phyloP scores from a whole-genome alignment of 1,284 basidiomycete species.

The Pseudozyma hubeiensis region DNA sequence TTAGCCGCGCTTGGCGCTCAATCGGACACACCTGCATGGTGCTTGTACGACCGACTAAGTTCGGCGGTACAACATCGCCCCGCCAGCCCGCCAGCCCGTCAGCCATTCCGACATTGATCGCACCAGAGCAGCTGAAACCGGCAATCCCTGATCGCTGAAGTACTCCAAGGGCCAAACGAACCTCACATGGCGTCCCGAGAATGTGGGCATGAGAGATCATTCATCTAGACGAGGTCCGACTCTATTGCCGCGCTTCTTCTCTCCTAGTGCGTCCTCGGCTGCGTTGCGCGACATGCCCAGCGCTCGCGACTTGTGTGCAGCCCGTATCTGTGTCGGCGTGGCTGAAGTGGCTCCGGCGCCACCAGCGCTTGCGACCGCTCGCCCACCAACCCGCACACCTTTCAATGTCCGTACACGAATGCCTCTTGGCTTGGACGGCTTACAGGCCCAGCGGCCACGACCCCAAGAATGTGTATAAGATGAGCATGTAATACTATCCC shows the following conservation, averaged over 20 bases:
- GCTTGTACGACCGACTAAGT: too few relatives aligned
- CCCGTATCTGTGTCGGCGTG: background rate
- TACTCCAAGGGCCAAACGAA: background rate
- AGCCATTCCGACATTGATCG: too few relatives aligned
- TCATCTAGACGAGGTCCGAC: background rate
- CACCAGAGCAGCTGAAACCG: too few relatives aligned
- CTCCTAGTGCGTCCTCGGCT: too few relatives aligned
- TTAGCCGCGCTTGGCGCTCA: slow-evolving; percentile 3
- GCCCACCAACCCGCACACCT: background rate
- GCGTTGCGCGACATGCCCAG: too few relatives aligned
- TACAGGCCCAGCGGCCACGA: background rate
- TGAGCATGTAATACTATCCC: too few relatives aligned
- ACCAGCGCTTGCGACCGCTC: slow-evolving; percentile 2
- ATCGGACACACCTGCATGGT: too few relatives aligned
- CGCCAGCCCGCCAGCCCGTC: too few relatives aligned
- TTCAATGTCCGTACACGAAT: background rate
- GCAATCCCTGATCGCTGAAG: background rate
- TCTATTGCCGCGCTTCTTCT: background rate
- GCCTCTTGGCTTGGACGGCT: background rate
- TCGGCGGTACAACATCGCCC: too few relatives aligned
- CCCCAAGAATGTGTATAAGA: too few relatives aligned
- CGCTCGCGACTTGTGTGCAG: background rate
- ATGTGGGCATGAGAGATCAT: too few relatives aligned
- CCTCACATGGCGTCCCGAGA: background rate
- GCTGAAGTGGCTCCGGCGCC: background rate